Evolutionary conservation across 306 rosid species (phyloP).

Genomic region (Inga leiocalycina): DNA sequence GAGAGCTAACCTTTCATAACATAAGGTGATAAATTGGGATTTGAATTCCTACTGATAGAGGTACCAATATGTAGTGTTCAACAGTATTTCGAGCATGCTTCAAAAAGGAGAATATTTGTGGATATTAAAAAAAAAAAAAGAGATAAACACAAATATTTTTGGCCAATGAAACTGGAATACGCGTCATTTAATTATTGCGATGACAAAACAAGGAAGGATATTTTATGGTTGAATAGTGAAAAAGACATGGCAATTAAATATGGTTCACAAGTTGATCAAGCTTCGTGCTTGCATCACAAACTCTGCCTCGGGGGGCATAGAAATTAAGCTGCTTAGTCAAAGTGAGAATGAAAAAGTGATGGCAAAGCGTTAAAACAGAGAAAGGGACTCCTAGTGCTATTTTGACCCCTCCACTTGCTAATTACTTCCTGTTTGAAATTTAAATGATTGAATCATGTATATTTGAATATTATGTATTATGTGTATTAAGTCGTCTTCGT

Average conservation of each 20-base stretch:
- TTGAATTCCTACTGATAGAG: too few relatives aligned
- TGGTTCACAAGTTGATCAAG: neutral
- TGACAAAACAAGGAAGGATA: neutral
- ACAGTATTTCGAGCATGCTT: too few relatives aligned
- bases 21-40: too few relatives aligned
- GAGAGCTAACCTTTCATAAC: too few relatives aligned
- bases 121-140: too few relatives aligned
- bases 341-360: slow-evolving; percentile 5
- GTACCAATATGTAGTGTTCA: too few relatives aligned
- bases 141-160: too few relatives aligned
- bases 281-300: slow-evolving; percentile 36
- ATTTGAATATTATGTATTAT: neutral
- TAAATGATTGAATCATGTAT: neutral
- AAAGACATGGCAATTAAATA: neutral
- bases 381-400: neutral
- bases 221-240: neutral
- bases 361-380: neutral
- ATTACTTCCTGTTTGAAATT: neutral
- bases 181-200: neutral
- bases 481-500: neutral
- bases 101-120: too few relatives aligned
- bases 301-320: neutral
- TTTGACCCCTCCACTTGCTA: neutral
- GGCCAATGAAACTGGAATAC: neutral
- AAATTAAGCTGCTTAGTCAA: slow-evolving; percentile 26